Evolutionary conservation across 768 basidiomycete genomes (phyloP), one percentile per base, ranked within the genome.

Genomic region (Glaciozyma martinii): DNA sequence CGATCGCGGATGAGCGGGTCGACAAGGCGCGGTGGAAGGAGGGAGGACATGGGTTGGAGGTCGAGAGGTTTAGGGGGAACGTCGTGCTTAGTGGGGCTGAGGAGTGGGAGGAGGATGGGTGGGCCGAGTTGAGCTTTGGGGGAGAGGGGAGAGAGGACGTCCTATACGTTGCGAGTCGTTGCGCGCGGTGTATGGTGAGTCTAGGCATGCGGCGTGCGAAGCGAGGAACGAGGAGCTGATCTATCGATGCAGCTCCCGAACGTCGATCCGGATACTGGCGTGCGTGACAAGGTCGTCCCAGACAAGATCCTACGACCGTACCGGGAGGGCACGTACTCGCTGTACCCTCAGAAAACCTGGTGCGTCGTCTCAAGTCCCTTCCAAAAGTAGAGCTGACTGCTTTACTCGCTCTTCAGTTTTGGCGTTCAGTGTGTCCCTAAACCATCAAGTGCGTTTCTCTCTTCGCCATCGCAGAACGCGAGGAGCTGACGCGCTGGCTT

Each of bases 41-140:
- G 10, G 32, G 32, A 23, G 55, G 55, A 3, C 9, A 19, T 12
- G 60, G 58, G 3, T 30, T 70, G 40, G 65, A 66, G 53, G 56
- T 64, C 32, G 9, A 5, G 18, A 54, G 65, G 12, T 70, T 70
- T 56, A n/a, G 68, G 10, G 62, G 65, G 6, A 70, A 70, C 54
- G 56, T 70, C 43, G 44, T 70, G 18, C 40, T 70, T 10, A 25
- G 61, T 3, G 68, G 68, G 0, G 8, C 33, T 3, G 19, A 29
- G 21, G 47, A 54, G 16, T 70, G 63, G 56, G 68, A 56, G 40
- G 68, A 70, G 56, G 68, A 70, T 16, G 60, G 62, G 3, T 70
- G 68, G 68, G 60, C 59, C 25, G 37, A 44, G n/a, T 23, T 68
- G 27, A 13, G 12, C 18, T 58, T 68, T 19, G 42, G 49, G 27